Evolutionary conservation across 495 filamentous ascomycete genomes (phyloP), one percentile per base, ranked within the genome.

Genomic region (Neurospora pannonica): DNA sequence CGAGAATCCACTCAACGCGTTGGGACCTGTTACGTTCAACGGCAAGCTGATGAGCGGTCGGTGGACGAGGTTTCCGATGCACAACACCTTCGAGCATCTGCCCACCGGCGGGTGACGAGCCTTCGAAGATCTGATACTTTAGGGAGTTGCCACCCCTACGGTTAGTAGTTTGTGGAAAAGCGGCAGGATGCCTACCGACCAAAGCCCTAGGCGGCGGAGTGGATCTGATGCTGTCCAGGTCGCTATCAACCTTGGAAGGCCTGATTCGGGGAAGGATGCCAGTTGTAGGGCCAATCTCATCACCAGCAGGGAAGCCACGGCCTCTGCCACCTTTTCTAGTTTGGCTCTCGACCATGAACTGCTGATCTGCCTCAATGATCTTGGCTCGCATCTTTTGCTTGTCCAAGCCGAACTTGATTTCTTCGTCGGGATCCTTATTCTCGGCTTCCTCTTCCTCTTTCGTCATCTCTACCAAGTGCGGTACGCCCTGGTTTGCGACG

Each of bases 1-100:
- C 89, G 38, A 99, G 88, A 62, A 96, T 90, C 78, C 96, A 93
- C 71, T 97, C 92, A 54, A 97, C 93, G 17, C 94, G 92, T 81
- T 96, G 90, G 43, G 90, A 92, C 10, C 97, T 88, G 79, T 97
- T 97, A 69, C 91, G 89, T 77, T 97, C 94, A 5, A 98, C 93
- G 9, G 95, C 96, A 38, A 97, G 86, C 78, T 99, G 96, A 81
- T 99, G 96, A 11, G 93, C 92, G 1, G 96, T 99, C 24, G 97
- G 87, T 5, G 94, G 95, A 7, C 96, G 89, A 4, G 92, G 89
- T 74, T 85, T 88, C 24, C 85, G 78, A 3, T 83, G 81, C 28
- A 85, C 77, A 28, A 86, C 82, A 31, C 84, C 82, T 67, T 86
- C 85, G 19, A 83, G 74, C 10, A 77, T 72, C 62, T 84, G 79